Base-by-base conservation (phyloP, 2,329 filamentous ascomycete genomes). In the Fragosphaeria purpurea region DNA sequence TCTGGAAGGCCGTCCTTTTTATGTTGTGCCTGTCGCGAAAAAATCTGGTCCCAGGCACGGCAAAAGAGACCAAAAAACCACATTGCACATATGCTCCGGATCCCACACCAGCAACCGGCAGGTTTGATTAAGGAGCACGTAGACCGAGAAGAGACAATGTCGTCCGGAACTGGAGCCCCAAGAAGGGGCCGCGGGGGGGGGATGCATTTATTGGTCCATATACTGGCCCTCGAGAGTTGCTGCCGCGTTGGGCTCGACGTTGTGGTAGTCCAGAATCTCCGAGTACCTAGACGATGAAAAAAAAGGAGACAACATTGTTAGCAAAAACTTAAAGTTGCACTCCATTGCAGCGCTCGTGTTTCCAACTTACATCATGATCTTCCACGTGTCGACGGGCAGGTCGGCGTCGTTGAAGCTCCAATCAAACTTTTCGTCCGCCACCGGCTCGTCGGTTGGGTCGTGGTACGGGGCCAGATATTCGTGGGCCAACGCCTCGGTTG, bases 341-440 rank as follows among this genome's bases (percentile, higher is more conserved):
- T 22, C 22, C 22, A 22, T 22, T 22, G 22, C 22, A 22, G 22
- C 22, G 22, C 22, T 22, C 22, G 22, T 22, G 7, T 10, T 41
- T 44, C 30, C 44, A 32, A 67, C 85, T 64, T 76, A 95, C 93
- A 98, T 98, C 93, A 97, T 98, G 66, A 98, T 96, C 75, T 98
- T 98, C 93, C 93, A 98, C n/a, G 90, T 95, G 65, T 98, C 93
- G 47, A 97, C 90, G 1, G 93, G 91, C 51, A 98, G 74, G 65
- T 98, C 93, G 45, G 91, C 93, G 61, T 98, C 93, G 67, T 97
- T 97, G 72, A 98, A 98, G 49, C 90, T 96, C 93, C 93, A 98
- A 67, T 98, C 93, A 62, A 98, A 98, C 72, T 95, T 96, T 74
- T 96, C 90, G 55, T 95, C 88, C 30, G 93, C 88, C 12, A 89